Conservation (phyloP, 2,329 filamentous ascomycete genomes). For the Arthrobotrys sinensis region DNA sequence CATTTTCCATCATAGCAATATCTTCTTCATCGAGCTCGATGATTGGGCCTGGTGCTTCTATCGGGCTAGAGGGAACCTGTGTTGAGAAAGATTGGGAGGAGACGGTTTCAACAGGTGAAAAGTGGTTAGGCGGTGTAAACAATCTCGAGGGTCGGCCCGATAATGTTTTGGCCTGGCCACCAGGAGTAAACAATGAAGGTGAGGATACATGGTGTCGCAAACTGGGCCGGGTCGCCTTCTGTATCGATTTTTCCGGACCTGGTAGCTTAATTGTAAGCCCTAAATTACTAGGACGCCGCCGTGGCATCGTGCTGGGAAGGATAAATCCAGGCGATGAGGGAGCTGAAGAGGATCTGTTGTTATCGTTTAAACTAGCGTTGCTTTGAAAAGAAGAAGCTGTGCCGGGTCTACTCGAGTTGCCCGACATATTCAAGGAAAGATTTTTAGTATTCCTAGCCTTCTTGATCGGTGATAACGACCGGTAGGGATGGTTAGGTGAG, state of each 20-base stretch:
- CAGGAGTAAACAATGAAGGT: conserved; percentile 77
- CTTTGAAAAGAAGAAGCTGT: conserved; percentile 69
- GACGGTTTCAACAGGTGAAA: conserved; percentile 68
- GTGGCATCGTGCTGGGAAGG: conserved; percentile 77
- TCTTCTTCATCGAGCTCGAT: conserved; percentile 74
- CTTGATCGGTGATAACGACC: conserved; percentile 70
- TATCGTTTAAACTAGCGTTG: conserved; percentile 62
- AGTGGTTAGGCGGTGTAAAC: conserved; percentile 73
- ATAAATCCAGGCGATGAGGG: conserved; percentile 83
- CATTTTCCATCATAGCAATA: conserved; percentile 78
- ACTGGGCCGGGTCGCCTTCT: conserved; percentile 51
- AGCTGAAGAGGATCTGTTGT: conserved; percentile 70
- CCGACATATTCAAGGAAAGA: conserved; percentile 80
- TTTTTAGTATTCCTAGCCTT: conserved; percentile 88
- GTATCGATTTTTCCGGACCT: conserved; percentile 69
- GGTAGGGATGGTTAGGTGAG: conserved; percentile 68
- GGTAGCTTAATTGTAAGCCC: conserved; percentile 81
- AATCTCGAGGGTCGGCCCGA: conserved; percentile 68
- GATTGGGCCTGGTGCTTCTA: conserved; percentile 71
- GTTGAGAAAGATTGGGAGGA: conserved; percentile 67
- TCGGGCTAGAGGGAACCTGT: conserved; percentile 64
- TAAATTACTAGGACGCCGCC: conserved; percentile 81
- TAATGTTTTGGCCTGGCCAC: conserved; percentile 66
- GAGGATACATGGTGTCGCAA: conserved; percentile 79
- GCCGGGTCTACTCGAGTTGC: conserved; percentile 70